phyloP scores from a whole-genome alignment of 2,329 filamentous ascomycete species.

The Arthrobotrys pseudoclavata region DNA sequence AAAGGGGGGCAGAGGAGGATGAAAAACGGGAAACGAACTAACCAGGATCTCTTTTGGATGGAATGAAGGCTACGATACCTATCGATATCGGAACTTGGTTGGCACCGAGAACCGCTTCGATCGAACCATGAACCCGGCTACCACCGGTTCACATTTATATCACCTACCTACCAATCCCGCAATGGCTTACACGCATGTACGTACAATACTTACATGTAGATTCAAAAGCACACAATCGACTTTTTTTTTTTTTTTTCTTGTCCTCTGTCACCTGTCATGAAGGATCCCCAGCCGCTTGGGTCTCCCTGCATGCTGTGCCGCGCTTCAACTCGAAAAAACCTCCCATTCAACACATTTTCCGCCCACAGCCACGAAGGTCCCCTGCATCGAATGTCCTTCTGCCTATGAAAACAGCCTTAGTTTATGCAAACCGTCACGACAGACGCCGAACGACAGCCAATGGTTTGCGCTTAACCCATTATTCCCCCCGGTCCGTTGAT shows the following conservation, averaged over 20 bases:
- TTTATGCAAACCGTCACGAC: conserved; percentile 49
- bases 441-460: conserved; percentile 44
- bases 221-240: conserved; percentile 39
- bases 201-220: neutral
- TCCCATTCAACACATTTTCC: conserved; percentile 31
- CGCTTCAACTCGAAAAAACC: conserved; percentile 26
- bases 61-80: neutral
- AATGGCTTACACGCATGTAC: neutral
- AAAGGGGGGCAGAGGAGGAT: conserved; percentile 5
- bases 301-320: conserved; percentile 45
- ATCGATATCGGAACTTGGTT: conserved; percentile 28
- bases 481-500: neutral
- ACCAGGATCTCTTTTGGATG: neutral
- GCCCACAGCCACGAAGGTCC: conserved; percentile 34
- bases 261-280: conserved; percentile 4
- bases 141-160: conserved; percentile 4
- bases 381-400: conserved; percentile 27
- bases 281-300: conserved; percentile 29
- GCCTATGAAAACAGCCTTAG: conserved; percentile 52
- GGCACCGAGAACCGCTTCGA: neutral
- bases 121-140: conserved; percentile 14
- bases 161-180: neutral
- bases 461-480: conserved; percentile 6
- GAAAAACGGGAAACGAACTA: neutral
- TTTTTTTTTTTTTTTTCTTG: neutral